These are phyloP conservation scores for Monosporascus cannonballus DNA, from an alignment of 2,329 filamentous ascomycete genomes.

Conservation along the genomic window DNA sequence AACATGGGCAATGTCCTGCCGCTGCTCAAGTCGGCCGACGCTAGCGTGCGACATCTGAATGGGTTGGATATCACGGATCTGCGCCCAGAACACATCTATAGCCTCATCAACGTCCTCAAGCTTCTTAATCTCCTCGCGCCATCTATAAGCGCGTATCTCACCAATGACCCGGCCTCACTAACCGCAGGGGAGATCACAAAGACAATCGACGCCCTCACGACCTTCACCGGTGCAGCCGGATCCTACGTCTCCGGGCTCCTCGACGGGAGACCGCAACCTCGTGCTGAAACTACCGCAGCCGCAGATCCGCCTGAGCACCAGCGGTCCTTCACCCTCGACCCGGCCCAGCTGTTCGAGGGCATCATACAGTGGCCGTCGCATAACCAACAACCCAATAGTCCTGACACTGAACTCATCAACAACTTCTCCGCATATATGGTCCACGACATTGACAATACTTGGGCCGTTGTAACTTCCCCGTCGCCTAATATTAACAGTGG, in stretches of 20 bases:
- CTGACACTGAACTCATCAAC: conserved; percentile 26
- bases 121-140: conserved; percentile 24
- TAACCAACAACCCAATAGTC: background rate
- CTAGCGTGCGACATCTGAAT: conserved; percentile 21
- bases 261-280: background rate
- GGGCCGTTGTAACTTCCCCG: conserved; percentile 26
- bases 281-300: too few species aligned
- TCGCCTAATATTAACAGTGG: conserved; percentile 32
- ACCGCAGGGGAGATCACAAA: conserved; percentile 8
- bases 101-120: conserved; percentile 15
- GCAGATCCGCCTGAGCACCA: background rate
- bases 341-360: conserved; percentile 16
- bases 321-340: conserved; percentile 7
- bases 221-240: conserved; percentile 18
- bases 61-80: conserved; percentile 11
- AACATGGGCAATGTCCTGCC: conserved; percentile 26
- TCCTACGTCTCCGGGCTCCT: conserved; percentile 14
- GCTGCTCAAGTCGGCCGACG: conserved; percentile 26
- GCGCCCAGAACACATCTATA: conserved; percentile 16
- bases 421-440: conserved; percentile 37
- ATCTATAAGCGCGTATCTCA: conserved; percentile 19
- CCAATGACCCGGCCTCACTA: conserved; percentile 16
- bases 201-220: conserved; percentile 14
- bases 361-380: background rate
- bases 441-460: conserved; percentile 39